A percentile compares a stretch with the other conserved stretches of the same genome.
These are phyloP conservation scores for Aureobasidium sp. DNA, from an alignment of 2,329 filamentous ascomycete species.

Conservation along the genomic window DNA sequence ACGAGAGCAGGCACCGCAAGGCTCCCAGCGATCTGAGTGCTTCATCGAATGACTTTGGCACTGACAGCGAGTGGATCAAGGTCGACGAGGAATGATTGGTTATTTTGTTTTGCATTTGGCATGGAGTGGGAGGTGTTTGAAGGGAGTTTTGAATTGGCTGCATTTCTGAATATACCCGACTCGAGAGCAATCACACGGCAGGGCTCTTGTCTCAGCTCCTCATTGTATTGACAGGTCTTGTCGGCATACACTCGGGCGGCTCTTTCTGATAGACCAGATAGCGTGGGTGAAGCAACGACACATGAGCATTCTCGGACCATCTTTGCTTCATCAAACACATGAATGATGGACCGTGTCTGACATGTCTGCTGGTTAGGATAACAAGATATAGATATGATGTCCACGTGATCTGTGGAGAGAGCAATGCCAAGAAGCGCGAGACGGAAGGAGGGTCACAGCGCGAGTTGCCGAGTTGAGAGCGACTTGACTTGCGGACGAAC, in stretches of 20 bases:
- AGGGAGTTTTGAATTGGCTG: background rate
- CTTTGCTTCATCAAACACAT: no score
- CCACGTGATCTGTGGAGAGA: constrained; percentile 5
- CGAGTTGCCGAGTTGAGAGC: constrained; percentile 5
- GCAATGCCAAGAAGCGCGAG: background rate
- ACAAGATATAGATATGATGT: no score
- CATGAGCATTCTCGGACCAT: no score
- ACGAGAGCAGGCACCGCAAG: constrained; percentile 11
- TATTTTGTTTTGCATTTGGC: background rate
- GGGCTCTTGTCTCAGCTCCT: background rate
- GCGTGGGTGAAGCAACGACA: no score
- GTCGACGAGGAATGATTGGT: constrained; percentile 59
- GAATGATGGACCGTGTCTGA: no score
- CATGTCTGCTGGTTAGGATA: background rate
- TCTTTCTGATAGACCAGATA: background rate
- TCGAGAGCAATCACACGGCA: constrained; percentile 4
- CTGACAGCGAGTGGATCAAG: constrained; percentile 97
- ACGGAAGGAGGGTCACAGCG: constrained; percentile 7
- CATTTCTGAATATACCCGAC: constrained; percentile 17
- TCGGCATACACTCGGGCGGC: background rate
- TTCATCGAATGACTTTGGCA: constrained; percentile 42
- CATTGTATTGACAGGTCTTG: background rate
- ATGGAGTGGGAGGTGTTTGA: background rate
- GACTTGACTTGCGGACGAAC: background rate
- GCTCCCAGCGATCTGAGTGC: constrained; percentile 24